Evolutionary conservation across 73 alveolate species (phyloP), one percentile per base, ranked within the genome.

Genomic region (Urostyla sp.): DNA sequence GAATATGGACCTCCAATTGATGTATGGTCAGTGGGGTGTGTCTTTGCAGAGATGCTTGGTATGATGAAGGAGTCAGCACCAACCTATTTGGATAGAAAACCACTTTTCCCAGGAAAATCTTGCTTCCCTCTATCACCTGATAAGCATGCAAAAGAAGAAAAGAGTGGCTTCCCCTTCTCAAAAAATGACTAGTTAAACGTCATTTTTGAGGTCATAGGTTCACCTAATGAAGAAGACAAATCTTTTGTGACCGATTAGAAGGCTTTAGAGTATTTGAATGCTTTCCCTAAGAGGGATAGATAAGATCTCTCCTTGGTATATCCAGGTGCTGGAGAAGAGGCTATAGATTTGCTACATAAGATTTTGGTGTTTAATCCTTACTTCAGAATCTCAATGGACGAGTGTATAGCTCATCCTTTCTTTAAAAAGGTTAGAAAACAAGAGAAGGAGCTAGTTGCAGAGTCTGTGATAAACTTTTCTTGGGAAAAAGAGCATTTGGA

Each of bases 101-200:
- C 99, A 20, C 91, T 96, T 26, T 96, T 96, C 90, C 99, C 98
- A 31, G 99, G 99, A 24, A 89, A 87, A 37, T 93, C 97, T 31
- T 96, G 99, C 82, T 96, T 92, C 74, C 99, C 99, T 23, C 78
- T 96, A n/a, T 85, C 97, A 23, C 99, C 99, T 28, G 98, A 95
- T 60, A 93, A 90, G 58, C 83, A 84, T 38, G 90, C 88, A 13
- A 94, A 87, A 49, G 97, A 87, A 11, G 95, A 95, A 87, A 84
- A 86, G 49, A 91, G 87, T 36, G 99, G 99, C 31, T 93, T 92
- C 82, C 99, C 98, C 63, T 88, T 89, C 80, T 88, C 96, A 32
- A 92, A 92, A 59, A 92, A 93, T n/a, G 99, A 94, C 87, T 87
- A 94, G 78, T 85, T 94, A 36, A 85, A 80, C 32, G 96, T 92